These are phyloP conservation scores for Tanacetum coccineum DNA, from an alignment of 129 eudicot species.

Conservation along the genomic window DNA sequence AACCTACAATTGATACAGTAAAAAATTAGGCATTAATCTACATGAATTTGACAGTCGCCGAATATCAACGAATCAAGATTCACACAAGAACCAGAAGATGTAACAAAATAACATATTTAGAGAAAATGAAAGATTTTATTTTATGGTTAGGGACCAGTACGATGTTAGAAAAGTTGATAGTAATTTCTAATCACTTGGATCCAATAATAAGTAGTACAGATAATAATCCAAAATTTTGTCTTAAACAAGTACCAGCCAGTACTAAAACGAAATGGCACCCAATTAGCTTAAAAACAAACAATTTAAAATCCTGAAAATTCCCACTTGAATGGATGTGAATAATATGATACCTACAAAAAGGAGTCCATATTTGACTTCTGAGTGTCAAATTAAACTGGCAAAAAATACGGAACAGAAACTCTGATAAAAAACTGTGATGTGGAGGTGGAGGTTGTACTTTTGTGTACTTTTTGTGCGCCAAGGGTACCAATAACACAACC, in stretches of 20 bases:
- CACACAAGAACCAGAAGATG: constrained; percentile 18
- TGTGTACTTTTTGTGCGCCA: too few species aligned
- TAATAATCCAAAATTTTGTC: constrained; percentile 4
- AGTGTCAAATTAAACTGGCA: too few species aligned
- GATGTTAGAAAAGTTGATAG: constrained; percentile 5
- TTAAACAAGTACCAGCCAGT: constrained; percentile 7
- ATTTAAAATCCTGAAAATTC: constrained; percentile 16
- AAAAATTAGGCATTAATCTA: background rate
- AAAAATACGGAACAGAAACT: too few species aligned
- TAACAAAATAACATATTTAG: constrained; percentile 14
- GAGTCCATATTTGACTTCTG: constrained; percentile 16
- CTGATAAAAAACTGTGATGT: too few species aligned
- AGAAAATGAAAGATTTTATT: constrained; percentile 17
- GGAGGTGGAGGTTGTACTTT: too few species aligned
- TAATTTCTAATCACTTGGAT: constrained; percentile 10
- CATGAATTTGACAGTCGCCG: background rate
- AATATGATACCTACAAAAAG: background rate
- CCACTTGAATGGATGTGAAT: constrained; percentile 8
- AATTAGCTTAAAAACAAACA: constrained; percentile 14
- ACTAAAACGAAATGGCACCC: constrained; percentile 14
- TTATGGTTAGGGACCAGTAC: constrained; percentile 6
- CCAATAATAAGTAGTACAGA: constrained; percentile 6
- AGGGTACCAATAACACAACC: too few species aligned
- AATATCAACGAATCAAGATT: constrained; percentile 11
- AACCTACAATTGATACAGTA: too few species aligned